Percentiles rank a stretch among this genome's conserved stretches.
phyloP scores from a whole-genome alignment of 1,284 basidiomycete genomes.

The Porogramme epimiltina region DNA sequence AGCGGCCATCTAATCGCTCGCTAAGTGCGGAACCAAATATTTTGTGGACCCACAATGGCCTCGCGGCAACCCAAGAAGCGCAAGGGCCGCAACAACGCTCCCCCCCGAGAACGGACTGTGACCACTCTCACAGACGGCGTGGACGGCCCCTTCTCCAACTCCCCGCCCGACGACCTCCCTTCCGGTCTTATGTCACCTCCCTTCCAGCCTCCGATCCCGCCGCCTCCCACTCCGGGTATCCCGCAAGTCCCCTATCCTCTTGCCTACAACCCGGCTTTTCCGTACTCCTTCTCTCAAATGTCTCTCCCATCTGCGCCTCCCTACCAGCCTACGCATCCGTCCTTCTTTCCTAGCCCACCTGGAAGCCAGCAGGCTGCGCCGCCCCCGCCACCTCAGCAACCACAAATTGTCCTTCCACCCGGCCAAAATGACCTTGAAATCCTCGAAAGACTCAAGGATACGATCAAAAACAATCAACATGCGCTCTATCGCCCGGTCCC shows the following conservation, averaged over 20 bases:
- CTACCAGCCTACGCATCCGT: background rate
- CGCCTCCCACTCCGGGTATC: conserved; percentile 28
- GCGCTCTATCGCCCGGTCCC: conserved; percentile 66
- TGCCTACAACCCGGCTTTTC: conserved; percentile 19
- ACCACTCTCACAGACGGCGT: conserved; percentile 61
- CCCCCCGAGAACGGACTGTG: conserved; percentile 62
- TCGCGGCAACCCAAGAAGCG: conserved; percentile 62
- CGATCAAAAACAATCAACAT: conserved; percentile 72
- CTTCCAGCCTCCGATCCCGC: conserved; percentile 19
- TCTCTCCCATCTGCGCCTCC: conserved; percentile 15
- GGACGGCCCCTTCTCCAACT: conserved; percentile 47
- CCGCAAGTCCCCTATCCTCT: conserved; percentile 14
- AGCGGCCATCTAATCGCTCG: conserved; percentile 14
- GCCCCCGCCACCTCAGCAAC: conserved; percentile 12
- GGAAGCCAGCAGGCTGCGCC: conserved; percentile 19
- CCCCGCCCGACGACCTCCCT: conserved; percentile 44
- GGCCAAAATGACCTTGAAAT: conserved; percentile 65
- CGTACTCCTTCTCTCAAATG: conserved; percentile 31
- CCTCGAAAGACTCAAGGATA: conserved; percentile 69
- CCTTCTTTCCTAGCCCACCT: conserved; percentile 20
- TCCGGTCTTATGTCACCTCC: conserved; percentile 36
- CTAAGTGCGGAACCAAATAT: conserved; percentile 14
- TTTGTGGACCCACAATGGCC: conserved; percentile 45
- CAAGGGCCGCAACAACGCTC: conserved; percentile 50
- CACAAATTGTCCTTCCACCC: conserved; percentile 17